A percentile compares a stretch with the other conserved stretches of the same genome.
These are phyloP conservation scores for Corymbia citriodora DNA, from an alignment of 441 rosid species.

Conservation along the genomic window DNA sequence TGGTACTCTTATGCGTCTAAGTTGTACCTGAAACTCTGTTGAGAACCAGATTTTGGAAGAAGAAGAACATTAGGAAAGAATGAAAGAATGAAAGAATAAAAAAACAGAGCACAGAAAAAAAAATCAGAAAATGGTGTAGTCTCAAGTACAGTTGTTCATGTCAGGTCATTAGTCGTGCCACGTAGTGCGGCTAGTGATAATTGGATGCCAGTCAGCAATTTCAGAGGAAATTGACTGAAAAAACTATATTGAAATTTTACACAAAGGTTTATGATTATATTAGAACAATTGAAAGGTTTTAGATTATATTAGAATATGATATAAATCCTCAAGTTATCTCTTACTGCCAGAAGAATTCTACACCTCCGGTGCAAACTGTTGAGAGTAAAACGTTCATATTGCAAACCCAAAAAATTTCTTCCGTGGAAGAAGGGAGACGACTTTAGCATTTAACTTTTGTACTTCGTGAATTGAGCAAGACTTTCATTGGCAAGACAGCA, in stretches of 20 bases:
- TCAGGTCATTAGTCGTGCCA: rapidly evolving
- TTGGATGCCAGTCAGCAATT: not conserved
- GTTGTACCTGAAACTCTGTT: not conserved
- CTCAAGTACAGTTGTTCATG: not conserved
- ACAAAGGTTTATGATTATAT: not conserved
- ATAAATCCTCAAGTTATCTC: no score
- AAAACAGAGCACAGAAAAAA: no score
- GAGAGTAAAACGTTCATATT: no score
- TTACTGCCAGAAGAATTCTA: no score
- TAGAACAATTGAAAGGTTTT: no score
- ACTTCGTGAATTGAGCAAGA: no score
- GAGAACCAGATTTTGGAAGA: not conserved
- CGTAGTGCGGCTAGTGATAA: rapidly evolving
- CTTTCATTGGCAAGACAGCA: no score
- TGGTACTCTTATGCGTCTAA: not conserved
- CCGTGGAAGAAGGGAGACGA: no score
- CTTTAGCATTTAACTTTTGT: no score
- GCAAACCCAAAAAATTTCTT: no score
- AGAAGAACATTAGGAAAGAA: not conserved
- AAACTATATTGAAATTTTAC: no score
- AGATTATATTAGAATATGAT: not conserved
- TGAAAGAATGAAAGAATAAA: not conserved
- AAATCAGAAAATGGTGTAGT: not conserved
- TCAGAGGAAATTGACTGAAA: rapidly evolving
- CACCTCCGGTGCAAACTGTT: no score